phyloP scores from a whole-genome alignment of 768 basidiomycete species.

The Fibroporia radiculosa region DNA sequence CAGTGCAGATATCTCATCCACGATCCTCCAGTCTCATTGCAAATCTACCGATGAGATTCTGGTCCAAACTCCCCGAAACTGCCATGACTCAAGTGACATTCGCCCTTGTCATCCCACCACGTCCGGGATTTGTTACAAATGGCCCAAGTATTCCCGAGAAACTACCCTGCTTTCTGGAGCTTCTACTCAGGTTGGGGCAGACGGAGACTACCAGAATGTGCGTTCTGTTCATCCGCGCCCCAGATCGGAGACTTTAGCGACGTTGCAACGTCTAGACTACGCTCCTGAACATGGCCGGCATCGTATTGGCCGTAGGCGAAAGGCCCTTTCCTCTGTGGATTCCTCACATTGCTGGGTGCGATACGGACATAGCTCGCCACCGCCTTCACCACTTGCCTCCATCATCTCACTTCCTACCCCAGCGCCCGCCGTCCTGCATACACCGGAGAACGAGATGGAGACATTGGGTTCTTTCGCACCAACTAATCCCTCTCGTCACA shows the following conservation, averaged over 20 bases:
- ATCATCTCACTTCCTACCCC: constrained; percentile 4
- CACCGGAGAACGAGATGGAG: constrained; percentile 11
- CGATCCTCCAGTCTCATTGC: too few species aligned
- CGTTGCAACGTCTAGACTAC: not conserved
- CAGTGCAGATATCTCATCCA: too few species aligned
- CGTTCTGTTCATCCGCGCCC: not conserved
- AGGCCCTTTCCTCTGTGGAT: constrained; percentile 8
- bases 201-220: not conserved
- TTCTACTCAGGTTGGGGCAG: not conserved
- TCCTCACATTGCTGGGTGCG: not conserved
- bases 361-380: constrained; percentile 2
- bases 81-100: too few species aligned
- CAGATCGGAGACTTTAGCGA: not conserved
- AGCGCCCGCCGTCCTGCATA: constrained; percentile 12
- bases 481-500: constrained; percentile 17
- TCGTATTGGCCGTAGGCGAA: not conserved
- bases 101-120: too few species aligned
- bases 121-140: too few species aligned
- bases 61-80: too few species aligned
- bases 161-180: not conserved
- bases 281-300: too few species aligned
- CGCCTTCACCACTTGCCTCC: constrained; percentile 11
- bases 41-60: too few species aligned
- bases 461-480: constrained; percentile 20
- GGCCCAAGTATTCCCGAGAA: not conserved